Base-by-base conservation (phyloP, 2,329 filamentous ascomycete species). In the Trichoderma hamatum region DNA sequence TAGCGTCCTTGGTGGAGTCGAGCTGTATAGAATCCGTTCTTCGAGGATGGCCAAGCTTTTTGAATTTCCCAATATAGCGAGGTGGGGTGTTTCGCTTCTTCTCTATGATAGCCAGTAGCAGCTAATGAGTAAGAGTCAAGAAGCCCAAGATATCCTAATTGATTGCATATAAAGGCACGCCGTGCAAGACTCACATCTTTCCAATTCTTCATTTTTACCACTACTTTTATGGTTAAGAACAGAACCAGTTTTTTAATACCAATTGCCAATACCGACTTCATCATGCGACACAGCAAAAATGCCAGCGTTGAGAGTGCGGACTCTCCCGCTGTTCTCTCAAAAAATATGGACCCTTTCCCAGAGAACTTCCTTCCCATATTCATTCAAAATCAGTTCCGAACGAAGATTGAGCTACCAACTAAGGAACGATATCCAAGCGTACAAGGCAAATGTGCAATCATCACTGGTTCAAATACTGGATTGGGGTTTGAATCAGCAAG, bases 381-480 rank as follows among this genome's bases (percentile, higher is more conserved):
- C 4, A 49, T 49, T 13, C 46, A 49, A 13, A 49, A 49, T 5
- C 46, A 49, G n/a, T 49, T 49, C 10, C 10, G n/a, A 14, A 49
- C 46, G 1, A 49, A 49, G 6, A 49, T 49, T 13, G 71, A 74
- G 1, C 54, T 75, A 0, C 73, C 73, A 14, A 71, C 73, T 3
- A 71, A 43, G 13, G 58, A 72, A 2, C 68, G 32, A n/a, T 73
- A 72, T 16, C 66, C 74, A 0, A 52, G 72, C 3, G 68, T 70
- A 1, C 11, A 67, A 19, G 71, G 70, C 2, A 71, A 71, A 62
- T 70, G 70, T 5, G 73, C 71, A 2, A 72, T 76, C 54, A 60
- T 76, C 43, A 76, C 75, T 0, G 75, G 75, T 21, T 73, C 75
- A 34, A 76, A 76, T 64, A 72, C 68, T 1, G 75, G 75, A 3